These are phyloP conservation scores for Eragrostis nindensis DNA, from an alignment of 176 grass and related monocot species.

Conservation along the genomic window DNA sequence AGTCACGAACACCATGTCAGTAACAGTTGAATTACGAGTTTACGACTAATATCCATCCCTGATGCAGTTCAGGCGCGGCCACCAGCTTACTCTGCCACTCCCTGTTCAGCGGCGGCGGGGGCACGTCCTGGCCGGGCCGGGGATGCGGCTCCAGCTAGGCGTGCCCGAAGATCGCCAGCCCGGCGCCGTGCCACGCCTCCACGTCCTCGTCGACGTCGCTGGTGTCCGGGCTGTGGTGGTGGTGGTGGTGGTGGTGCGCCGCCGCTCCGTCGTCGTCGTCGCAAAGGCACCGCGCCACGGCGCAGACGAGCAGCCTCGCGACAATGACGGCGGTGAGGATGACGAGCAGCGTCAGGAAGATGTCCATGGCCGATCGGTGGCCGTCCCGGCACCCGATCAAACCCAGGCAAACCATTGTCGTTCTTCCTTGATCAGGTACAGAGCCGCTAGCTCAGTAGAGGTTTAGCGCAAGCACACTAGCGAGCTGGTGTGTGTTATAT, in stretches of 20 bases:
- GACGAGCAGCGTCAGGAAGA: not conserved
- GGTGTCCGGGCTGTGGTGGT: conserved; percentile 33
- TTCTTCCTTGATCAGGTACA: too few species aligned
- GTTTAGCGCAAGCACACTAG: not conserved
- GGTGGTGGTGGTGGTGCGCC: conserved; percentile 15
- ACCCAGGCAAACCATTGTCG: conserved; percentile 51
- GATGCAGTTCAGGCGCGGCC: not conserved
- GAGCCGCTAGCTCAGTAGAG: not conserved
- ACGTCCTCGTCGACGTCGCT: conserved; percentile 42
- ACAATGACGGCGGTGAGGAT: conserved; percentile 30
- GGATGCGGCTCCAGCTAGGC: not conserved
- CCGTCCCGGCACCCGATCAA: not conserved
- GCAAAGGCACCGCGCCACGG: conserved; percentile 41
- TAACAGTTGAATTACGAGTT: too few species aligned
- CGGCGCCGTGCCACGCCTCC: conserved; percentile 30
- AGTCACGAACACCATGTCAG: too few species aligned
- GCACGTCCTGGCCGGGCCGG: not conserved
- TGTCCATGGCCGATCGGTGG: not conserved
- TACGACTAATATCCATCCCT: too few species aligned
- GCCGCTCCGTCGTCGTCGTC: not conserved
- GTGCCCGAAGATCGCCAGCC: conserved; percentile 26
- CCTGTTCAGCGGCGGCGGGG: not conserved
- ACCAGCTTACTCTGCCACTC: not conserved
- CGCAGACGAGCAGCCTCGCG: conserved; percentile 38
- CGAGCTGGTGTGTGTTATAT: not conserved